Percentiles rank a stretch among this genome's conserved stretches.
Conservation (phyloP, 495 filamentous ascomycete species). For the Podospora sp. region DNA sequence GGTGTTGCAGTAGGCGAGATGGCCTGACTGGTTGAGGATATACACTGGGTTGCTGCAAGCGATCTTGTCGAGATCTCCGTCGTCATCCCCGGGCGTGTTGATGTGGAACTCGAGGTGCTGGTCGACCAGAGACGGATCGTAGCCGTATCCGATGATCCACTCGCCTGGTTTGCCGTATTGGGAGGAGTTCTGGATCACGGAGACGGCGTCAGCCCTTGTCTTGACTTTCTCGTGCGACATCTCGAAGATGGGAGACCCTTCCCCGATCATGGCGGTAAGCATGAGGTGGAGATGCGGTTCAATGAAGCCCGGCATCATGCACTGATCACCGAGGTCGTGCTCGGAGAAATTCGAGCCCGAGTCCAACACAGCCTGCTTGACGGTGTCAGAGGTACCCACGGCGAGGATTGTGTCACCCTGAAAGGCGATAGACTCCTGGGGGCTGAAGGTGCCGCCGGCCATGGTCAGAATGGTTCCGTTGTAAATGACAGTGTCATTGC, state of each 20-base stretch:
- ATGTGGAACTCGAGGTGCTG: constrained; percentile 1
- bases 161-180: not conserved
- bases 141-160: not conserved
- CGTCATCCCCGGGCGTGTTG: too few species aligned
- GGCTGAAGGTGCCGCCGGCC: constrained; percentile 15
- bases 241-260: not conserved
- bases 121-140: constrained; percentile 1
- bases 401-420: constrained; percentile 15
- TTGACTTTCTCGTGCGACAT: not conserved
- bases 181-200: not conserved
- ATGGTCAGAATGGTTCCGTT: constrained; percentile 20
- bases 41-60: constrained; percentile 10
- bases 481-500: not conserved
- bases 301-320: constrained; percentile 5
- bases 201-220: not conserved
- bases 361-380: not conserved
- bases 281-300: constrained; percentile 5
- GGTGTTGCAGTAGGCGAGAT: constrained; percentile 16
- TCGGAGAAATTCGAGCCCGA: not conserved
- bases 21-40: constrained; percentile 20
- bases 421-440: constrained; percentile 15
- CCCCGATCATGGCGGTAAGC: not conserved
- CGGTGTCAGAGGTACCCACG: constrained; percentile 7
- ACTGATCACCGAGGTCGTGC: not conserved
- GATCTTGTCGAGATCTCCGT: constrained; percentile 1